phyloP scores from a whole-genome alignment of 1,284 basidiomycete genomes.

The Malassezia vespertilionis region DNA sequence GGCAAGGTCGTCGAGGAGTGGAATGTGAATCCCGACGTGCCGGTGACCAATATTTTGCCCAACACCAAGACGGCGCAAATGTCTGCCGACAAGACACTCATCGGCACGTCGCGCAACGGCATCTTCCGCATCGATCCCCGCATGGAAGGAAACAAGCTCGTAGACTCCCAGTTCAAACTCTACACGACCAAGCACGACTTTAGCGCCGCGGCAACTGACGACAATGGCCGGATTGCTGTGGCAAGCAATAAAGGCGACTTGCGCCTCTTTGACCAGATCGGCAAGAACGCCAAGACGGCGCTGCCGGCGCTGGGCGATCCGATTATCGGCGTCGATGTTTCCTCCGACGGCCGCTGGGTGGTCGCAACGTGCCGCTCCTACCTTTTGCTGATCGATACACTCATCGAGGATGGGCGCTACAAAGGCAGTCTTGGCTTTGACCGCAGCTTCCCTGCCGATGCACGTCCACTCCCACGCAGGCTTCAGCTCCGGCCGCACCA shows the following conservation, averaged over 20 bases:
- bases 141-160: conserved; percentile 75
- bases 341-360: conserved; percentile 83
- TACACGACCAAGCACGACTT: conserved; percentile 93
- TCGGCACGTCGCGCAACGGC: conserved; percentile 84
- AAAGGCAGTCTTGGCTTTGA: conserved; percentile 82
- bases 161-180: conserved; percentile 90
- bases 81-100: conserved; percentile 80
- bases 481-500: conserved; percentile 84
- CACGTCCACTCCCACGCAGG: conserved; percentile 81
- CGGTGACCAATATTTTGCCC: conserved; percentile 78
- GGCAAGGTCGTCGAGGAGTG: conserved; percentile 98
- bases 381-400: conserved; percentile 83
- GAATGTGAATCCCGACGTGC: conserved; percentile 82
- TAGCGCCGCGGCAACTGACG: conserved; percentile 81
- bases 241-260: conserved; percentile 95
- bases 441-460: conserved; percentile 81
- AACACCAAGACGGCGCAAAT: conserved; percentile 90
- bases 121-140: conserved; percentile 97
- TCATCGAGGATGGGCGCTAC: conserved; percentile 82
- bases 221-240: conserved; percentile 73
- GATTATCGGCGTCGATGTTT: conserved; percentile 87
- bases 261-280: conserved; percentile 84
- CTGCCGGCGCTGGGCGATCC: conserved; percentile 88
- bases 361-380: conserved; percentile 94
- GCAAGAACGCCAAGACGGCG: conserved; percentile 99